These are phyloP conservation scores for Besnoitia besnoiti DNA, from an alignment of 169 alveolate species.

Conservation along the genomic window DNA sequence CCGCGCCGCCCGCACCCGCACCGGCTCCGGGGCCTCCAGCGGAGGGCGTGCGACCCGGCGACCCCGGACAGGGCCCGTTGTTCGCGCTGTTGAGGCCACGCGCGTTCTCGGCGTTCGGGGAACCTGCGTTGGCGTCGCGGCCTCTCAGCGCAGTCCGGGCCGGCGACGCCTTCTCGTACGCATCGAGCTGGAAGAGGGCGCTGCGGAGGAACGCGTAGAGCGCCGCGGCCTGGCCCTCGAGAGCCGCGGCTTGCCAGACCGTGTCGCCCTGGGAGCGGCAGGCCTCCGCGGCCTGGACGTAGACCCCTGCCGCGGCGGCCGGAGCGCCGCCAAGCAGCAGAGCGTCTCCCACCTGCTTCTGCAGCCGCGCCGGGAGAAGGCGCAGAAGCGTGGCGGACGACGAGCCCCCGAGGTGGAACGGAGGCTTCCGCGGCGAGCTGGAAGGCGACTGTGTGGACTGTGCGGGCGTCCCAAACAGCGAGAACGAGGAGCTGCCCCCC, in stretches of 20 bases:
- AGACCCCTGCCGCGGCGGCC: constrained; percentile 45
- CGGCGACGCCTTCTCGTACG: not conserved
- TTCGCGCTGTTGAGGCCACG: not conserved
- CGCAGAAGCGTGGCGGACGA: constrained; percentile 23
- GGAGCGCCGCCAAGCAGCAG: constrained; percentile 60
- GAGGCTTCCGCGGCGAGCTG: not conserved
- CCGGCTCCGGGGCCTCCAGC: not conserved
- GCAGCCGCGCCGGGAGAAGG: constrained; percentile 52
- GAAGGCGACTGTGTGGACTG: not conserved
- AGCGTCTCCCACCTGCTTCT: constrained; percentile 38
- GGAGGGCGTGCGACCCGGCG: not conserved
- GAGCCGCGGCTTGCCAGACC: constrained; percentile 54
- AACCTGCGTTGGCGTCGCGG: not conserved
- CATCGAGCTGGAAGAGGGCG: constrained; percentile 2
- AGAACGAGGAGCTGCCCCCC: not conserved
- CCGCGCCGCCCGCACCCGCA: not conserved
- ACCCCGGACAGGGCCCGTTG: not conserved
- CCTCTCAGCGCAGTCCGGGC: not conserved
- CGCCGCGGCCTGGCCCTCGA: constrained; percentile 60
- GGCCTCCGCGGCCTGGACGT: constrained; percentile 51
- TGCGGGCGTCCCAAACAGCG: not conserved
- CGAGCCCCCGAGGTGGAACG: not conserved
- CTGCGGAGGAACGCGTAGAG: constrained; percentile 32
- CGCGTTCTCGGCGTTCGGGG: not conserved
- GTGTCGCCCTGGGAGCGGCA: constrained; percentile 52